Base-by-base conservation (phyloP, 2,329 filamentous ascomycete species). In the Phaeoacremonium minimum region DNA sequence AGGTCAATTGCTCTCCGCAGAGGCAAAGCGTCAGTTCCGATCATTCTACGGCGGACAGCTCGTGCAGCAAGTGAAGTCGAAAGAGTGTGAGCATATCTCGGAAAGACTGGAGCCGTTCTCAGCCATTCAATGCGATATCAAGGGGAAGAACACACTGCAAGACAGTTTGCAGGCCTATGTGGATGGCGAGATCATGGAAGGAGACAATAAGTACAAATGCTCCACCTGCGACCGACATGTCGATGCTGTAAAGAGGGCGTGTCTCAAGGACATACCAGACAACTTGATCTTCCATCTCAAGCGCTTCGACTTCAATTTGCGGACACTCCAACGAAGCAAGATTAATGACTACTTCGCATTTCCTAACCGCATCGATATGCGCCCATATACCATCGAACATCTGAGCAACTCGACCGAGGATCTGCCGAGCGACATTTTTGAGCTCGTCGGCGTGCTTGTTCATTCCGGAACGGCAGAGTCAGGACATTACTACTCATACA, bases 171-270 rank as follows among this genome's bases (percentile, higher is more conserved):
- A 89, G 49, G 88, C 91, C n/a, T 97, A 95, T 56, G 89, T 97
- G 11, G 87, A 94, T 55, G 93, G 93, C 4, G 93, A 98, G 61
- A 81, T 93, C 22, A 90, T 98, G 85, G 88, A 95, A 69, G 93
- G 94, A 83, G 89, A 95, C 51, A 97, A 98, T 67, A 96, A 95
- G 64, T 98, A 97, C 69, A 95, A 94, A 46, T 98, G 93, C 63
- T 90, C 89, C 18, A 85, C 80, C 5, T 98, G 93, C 56, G 86
- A 88, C 43, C 78, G 79, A 9, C 85, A 93, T 50, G 93, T 98
- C 13, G 85, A 96, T 60, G 93, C 93, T 15, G 87, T 97, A 46
- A 96, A 95, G 60, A 78, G 85, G 50, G 86, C 90, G 11, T 97
- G 91, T 50, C 66, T 97, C 39, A 95, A 96, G 56, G 85, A 95